Base-by-base conservation (phyloP, 768 basidiomycete species). In the Phanerochaete carnosa region DNA sequence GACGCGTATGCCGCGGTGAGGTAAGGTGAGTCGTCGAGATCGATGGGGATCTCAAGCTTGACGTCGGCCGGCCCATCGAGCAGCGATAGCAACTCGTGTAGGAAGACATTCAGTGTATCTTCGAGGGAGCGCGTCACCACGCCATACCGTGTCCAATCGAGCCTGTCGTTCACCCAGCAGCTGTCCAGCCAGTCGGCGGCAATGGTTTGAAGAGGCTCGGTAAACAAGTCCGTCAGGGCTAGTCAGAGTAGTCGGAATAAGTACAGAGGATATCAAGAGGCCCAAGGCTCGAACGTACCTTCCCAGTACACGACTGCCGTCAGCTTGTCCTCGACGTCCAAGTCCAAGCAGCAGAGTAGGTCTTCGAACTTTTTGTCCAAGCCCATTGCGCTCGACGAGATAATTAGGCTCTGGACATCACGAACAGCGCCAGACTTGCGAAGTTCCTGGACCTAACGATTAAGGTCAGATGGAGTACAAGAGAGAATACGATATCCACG, bases 321-420 rank as follows among this genome's bases (percentile, higher is more conserved):
- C 1, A 86, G 77, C 57, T 76, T 81, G 32, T 89, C 89, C 33
- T 81, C 77, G 1, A 80, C 67, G 67, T 92, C 89, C 32, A 90
- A 68, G 1, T 75, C 63, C 57, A 86, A 62, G 1, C 63, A 64
- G 1, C 69, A 67, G 35, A 90, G 60, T 6, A 76, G 65, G 13
- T 75, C 71, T 23, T 70, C 69, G 46, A 92, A 77, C 68, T 83
- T 85, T 57, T 64, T 70, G 69, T 92, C 89, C 43, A 86, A 68
- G 61, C 89, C 85, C 58, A 78, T 80, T 2, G 79, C 80, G 1
- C 74, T 68, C 3, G 82, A 78, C 2, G 83, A 79, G 43, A 90
- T 76, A 12, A 76, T 63, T 35, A 89, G 76, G n/a, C 79, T 75
- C 32, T 75, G 72, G 61, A 72, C 77, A 63, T 77, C 68, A 59